Base-by-base conservation (phyloP, 306 rosid genomes). In the Begonia fuchsioides region DNA sequence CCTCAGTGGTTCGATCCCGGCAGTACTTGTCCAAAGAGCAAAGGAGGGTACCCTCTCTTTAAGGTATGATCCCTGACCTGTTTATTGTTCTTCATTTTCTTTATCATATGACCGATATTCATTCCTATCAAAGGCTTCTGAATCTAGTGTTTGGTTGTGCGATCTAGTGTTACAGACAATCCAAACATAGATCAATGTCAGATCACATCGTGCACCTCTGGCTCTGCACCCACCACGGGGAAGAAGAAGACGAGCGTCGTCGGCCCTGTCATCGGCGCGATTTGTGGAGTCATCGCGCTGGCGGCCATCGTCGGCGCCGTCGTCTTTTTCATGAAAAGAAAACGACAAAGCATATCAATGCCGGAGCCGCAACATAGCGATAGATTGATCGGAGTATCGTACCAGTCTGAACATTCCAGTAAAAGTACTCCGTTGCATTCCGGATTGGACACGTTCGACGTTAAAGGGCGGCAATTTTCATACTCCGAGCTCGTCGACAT, bases 401-500 rank as follows among this genome's bases (percentile, higher is more conserved):
- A 26, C 35, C 35, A 26, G 35, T 26, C 35, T 26, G 35, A 26
- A 26, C 7, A 26, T 26, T 26, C 35, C 35, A 26, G 35, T 26
- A 26, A 26, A 26, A 26, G 35, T 26, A 26, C 35, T 26, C 35
- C 35, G 35, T 26, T 26, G 35, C 35, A 56, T 44, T 44, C 16
- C n/a, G n/a, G n/a, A 9, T 46, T 56, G 15, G 61, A 2, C 47
- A 26, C 52, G 38, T 38, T 72, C 11, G 69, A 69, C 66, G 17
- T 65, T 40, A 56, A 50, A 26, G 63, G 71, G 17, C 54, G 41
- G n/a, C 67, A 66, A 5, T 76, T 72, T 45, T 51, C 73, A 7
- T 66, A 72, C 58, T 18, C 73, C 39, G 74, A 72, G 59, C 55
- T 72, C 20, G 15, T 53, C 44, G 51, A 13, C 6, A 69, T 76